A percentile compares a stretch with the other conserved stretches of the same genome.
These are phyloP conservation scores for Musa acuminata DNA, from an alignment of 176 grass and related monocot genomes.

Conservation along the genomic window DNA sequence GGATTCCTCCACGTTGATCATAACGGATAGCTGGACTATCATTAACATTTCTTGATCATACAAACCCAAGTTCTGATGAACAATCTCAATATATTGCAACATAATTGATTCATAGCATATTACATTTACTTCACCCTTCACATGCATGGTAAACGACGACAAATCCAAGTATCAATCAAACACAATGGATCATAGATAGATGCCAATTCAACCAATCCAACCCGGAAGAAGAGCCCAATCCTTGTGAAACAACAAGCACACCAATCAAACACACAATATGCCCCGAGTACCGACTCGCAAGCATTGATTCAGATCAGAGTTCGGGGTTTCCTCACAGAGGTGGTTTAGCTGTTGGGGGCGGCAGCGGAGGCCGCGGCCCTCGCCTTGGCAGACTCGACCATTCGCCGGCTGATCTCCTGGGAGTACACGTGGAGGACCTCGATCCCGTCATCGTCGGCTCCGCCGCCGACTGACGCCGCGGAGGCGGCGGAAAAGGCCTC, in stretches of 20 bases:
- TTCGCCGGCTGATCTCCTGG: conserved; percentile 74
- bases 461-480: conserved; percentile 14
- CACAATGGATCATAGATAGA: neutral
- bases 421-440: conserved; percentile 71
- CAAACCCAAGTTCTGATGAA: neutral
- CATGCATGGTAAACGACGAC: neutral
- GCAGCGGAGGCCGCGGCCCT: conserved; percentile 17
- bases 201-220: neutral
- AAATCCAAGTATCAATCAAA: neutral
- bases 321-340: neutral
- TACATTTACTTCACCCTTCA: neutral
- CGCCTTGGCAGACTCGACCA: conserved; percentile 62
- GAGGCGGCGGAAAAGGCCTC: conserved; percentile 56
- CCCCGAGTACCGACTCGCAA: neutral
- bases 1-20: too few species aligned
- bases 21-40: too few species aligned
- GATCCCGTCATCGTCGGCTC: conserved; percentile 62
- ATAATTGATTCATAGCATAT: neutral
- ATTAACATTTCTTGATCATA: too few species aligned
- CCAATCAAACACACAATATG: neutral
- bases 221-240: neutral
- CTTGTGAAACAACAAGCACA: neutral
- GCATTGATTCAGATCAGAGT: neutral
- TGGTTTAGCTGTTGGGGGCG: neutral
- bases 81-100: neutral